Evolutionary conservation across 176 grass and related monocot genomes (phyloP).

Genomic region (Raddia guianensis): DNA sequence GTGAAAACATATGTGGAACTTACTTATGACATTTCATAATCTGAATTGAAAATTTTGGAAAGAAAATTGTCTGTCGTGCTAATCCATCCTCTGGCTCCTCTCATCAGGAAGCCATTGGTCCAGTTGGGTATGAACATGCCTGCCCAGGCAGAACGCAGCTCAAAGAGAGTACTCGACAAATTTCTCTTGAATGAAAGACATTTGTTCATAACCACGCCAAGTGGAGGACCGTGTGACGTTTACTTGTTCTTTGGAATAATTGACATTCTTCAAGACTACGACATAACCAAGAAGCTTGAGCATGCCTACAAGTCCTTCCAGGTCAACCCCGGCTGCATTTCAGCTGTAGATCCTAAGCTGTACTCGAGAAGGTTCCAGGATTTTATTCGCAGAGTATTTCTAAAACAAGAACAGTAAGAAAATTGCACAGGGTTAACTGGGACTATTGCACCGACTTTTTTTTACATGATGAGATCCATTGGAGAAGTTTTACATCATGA

Average conservation of each 20-base stretch:
- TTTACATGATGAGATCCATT: conserved; percentile 45
- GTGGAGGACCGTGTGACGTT: conserved; percentile 52
- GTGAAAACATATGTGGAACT: conserved; percentile 15
- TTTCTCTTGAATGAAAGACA: conserved; percentile 53
- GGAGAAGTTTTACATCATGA: conserved; percentile 53
- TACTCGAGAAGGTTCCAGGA: conserved; percentile 90
- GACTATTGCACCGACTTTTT: conserved; percentile 21
- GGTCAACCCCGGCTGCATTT: conserved; percentile 71
- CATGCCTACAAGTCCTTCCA: conserved; percentile 92
- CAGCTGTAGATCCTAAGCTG: conserved; percentile 81
- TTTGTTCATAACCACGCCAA: conserved; percentile 44
- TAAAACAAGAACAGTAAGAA: conserved; percentile 50
- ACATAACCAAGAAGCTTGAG: conserved; percentile 80
- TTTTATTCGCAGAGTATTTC: conserved; percentile 74
- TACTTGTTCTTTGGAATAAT: conserved; percentile 90
- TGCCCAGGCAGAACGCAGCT: conserved; percentile 59
- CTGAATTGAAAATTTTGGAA: conserved; percentile 17
- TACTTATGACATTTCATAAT: conserved; percentile 22
- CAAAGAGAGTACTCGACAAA: conserved; percentile 44
- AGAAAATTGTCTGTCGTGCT: conserved; percentile 9
- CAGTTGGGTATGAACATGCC: conserved; percentile 72
- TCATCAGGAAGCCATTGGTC: conserved; percentile 60
- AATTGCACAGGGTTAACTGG: conserved; percentile 21
- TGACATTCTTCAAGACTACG: conserved; percentile 68
- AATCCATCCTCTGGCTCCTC: conserved; percentile 24